A percentile compares a stretch with the other conserved stretches of the same genome.
Evolutionary conservation across 2,329 filamentous ascomycete genomes (phyloP).

Genomic region (Diaporthe capsici): DNA sequence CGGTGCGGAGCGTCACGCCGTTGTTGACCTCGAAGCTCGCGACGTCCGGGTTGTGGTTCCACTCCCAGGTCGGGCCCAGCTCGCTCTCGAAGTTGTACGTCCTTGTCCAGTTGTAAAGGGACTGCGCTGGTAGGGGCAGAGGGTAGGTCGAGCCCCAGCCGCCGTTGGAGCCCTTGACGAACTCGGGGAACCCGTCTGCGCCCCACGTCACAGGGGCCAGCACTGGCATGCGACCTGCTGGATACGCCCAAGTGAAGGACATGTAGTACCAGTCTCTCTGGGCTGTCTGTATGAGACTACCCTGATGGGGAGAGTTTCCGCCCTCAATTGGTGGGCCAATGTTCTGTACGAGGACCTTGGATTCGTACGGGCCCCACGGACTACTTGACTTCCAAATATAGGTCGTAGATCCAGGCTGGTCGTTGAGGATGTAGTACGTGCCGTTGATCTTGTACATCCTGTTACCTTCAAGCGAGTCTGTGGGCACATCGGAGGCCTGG

Average conservation of each 20-base stretch:
- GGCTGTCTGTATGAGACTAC: constrained; percentile 66
- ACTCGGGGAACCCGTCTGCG: constrained; percentile 64
- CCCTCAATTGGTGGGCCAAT: constrained; percentile 59
- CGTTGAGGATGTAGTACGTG: constrained; percentile 68
- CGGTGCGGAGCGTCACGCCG: constrained; percentile 62
- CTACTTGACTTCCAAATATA: constrained; percentile 64
- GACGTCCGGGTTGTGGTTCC: constrained; percentile 73
- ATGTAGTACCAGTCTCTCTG: constrained; percentile 71
- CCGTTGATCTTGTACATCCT: constrained; percentile 71
- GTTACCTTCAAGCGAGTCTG: constrained; percentile 61
- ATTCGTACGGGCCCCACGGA: constrained; percentile 67
- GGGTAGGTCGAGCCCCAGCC: constrained; percentile 64
- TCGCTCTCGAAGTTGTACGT: constrained; percentile 61
- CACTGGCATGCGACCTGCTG: constrained; percentile 69
- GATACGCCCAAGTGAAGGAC: constrained; percentile 69
- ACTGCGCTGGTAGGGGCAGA: constrained; percentile 48
- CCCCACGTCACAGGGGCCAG: constrained; percentile 68
- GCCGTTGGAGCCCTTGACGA: constrained; percentile 57
- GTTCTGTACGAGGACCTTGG: constrained; percentile 58
- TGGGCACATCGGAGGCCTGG: constrained; percentile 52
- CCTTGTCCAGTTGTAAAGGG: constrained; percentile 50
- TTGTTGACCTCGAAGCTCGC: constrained; percentile 59
- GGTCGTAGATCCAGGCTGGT: constrained; percentile 59
- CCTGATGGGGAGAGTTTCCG: constrained; percentile 67
- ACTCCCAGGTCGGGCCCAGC: constrained; percentile 67